These are phyloP conservation scores for Dendrothele bispora DNA, from an alignment of 768 basidiomycete genomes.

Conservation along the genomic window DNA sequence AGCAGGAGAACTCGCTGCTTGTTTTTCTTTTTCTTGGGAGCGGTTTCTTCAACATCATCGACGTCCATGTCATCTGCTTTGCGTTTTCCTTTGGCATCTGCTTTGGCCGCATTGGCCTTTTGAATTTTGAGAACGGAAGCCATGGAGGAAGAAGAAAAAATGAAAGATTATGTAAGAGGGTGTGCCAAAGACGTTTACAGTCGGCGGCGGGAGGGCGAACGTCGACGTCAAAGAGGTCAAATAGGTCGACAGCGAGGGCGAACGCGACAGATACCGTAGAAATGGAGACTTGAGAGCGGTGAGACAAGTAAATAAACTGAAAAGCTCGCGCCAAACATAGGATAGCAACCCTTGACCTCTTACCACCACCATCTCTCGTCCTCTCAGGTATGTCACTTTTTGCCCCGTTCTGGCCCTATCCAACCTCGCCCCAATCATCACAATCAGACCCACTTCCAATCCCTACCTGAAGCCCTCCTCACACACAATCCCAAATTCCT, in stretches of 20 bases:
- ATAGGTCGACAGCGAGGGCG: neutral
- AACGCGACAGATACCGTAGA: neutral
- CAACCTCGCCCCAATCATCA: conserved; percentile 1
- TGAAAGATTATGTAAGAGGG: too few relatives aligned
- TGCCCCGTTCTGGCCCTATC: neutral
- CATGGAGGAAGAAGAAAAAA: conserved; percentile 38
- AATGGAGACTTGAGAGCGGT: neutral
- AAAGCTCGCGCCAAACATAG: neutral
- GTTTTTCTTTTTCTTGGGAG: conserved; percentile 68
- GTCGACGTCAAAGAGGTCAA: neutral
- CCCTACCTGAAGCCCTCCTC: neutral
- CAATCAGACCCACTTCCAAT: conserved; percentile 5
- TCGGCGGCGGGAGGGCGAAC: neutral
- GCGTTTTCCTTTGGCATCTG: conserved; percentile 61
- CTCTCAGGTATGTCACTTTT: conserved; percentile 3
- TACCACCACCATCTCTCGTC: conserved; percentile 1
- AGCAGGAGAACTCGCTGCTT: conserved; percentile 94
- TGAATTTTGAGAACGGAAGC: conserved; percentile 65
- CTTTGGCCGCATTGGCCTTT: conserved; percentile 53
- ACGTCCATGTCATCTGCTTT: conserved; percentile 59
- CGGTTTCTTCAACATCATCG: conserved; percentile 30
- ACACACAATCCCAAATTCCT: neutral
- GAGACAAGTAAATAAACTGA: neutral
- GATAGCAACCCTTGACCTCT: neutral
- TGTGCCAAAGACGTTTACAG: neutral